Evolutionary conservation across 2,329 filamentous ascomycete species (phyloP), one percentile per base, ranked within the genome.

Genomic region (Penicillium sclerotiorum): DNA sequence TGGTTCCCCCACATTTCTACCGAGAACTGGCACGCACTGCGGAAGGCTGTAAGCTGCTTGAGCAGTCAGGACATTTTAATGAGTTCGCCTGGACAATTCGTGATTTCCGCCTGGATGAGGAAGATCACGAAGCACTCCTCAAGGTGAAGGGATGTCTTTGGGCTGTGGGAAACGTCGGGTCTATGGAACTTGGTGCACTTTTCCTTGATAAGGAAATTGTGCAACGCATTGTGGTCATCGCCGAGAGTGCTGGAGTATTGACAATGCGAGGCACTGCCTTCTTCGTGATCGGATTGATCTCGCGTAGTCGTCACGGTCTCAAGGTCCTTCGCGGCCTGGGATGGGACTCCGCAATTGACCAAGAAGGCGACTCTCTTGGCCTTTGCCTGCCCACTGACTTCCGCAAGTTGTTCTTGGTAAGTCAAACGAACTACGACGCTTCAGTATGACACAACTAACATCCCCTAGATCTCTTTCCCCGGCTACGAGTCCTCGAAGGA

Each of bases 111-210:
- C 87, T 92, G 77, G 88, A 94, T 60, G 86, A 86, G 35, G 88
- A 95, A 58, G 94, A 99, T 62, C 69, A 82, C 0, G 94, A 99
- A 70, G 81, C 87, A 20, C 85, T 97, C 37, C 84, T 90, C 50
- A 97, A 96, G 68, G 90, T 97, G 57, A 99, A 99, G 70, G 94
- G 92, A 7, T 96, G 91, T 67, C 78, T 99, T 40, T 99, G 94
- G 94, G 94, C 94, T 0, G 91, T 99, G 1, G 94, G 94, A 20
- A 99, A 99, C 61, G 93, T 99, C 30, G 94, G 94, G 0, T 96
- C 92, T 0, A 97, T 99, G 92, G 93, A 97, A 63, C 84, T 96
- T 1, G 94, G 94, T 1, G 93, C 93, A 1, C 91, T 91, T 0
- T 99, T 99, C 68, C 79, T 99, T 3, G 94, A 88, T 48, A 89